phyloP scores from a whole-genome alignment of 176 grass and related monocot species.

The Phoenix dactylifera region DNA sequence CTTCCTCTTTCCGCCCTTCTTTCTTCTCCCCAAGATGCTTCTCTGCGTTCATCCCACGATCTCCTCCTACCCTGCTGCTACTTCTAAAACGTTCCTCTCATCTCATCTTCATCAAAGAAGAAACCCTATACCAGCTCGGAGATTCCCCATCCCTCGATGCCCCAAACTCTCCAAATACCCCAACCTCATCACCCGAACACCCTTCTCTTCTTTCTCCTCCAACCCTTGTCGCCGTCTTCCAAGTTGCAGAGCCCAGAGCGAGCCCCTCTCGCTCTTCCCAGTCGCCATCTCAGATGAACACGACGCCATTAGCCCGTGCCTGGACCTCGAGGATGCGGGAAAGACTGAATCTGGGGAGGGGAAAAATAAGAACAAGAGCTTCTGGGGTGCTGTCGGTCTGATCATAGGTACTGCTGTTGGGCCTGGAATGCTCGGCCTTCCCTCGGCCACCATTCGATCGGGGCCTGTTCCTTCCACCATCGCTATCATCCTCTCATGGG shows the following conservation, averaged over 20 bases:
- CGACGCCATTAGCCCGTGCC: background rate
- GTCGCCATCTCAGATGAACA: constrained; percentile 5
- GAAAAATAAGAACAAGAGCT: constrained; percentile 34
- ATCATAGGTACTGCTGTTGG: constrained; percentile 71
- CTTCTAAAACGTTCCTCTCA: background rate
- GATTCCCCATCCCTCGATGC: background rate
- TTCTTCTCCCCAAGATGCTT: constrained; percentile 4
- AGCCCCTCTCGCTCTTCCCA: background rate
- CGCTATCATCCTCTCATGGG: constrained; percentile 57
- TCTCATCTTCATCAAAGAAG: constrained; percentile 11
- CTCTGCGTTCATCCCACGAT: background rate
- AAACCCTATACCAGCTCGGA: background rate
- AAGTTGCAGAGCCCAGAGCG: no score
- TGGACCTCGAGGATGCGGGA: no score
- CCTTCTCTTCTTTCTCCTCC: no score
- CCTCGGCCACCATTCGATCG: constrained; percentile 63
- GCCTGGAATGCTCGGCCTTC: constrained; percentile 72
- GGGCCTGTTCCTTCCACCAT: constrained; percentile 43
- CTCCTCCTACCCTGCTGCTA: background rate
- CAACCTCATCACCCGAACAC: no score
- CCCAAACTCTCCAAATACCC: no score
- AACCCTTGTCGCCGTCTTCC: no score
- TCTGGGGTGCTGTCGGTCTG: constrained; percentile 70
- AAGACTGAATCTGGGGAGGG: background rate
- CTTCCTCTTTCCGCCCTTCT: background rate